Percentiles rank a stretch among this genome's conserved stretches.
Conservation (phyloP, 2,329 filamentous ascomycete species). For the Colletotrichum cordylinicola region DNA sequence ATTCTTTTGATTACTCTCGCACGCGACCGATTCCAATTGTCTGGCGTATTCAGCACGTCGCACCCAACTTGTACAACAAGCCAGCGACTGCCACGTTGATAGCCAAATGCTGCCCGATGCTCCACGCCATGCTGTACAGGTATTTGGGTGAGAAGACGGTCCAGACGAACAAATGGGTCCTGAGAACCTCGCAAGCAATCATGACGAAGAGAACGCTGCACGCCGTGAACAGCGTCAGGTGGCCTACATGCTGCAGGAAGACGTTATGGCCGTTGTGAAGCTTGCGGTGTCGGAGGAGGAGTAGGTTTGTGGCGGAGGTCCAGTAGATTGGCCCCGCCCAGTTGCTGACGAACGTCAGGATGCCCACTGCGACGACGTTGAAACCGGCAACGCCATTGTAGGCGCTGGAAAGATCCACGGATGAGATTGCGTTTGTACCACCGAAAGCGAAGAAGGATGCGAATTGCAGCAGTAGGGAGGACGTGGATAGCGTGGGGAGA, state of each 20-base stretch:
- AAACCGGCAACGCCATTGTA: constrained; percentile 92
- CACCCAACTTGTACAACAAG: constrained; percentile 60
- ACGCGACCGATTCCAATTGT: background rate
- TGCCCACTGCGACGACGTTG: constrained; percentile 79
- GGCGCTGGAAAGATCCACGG: constrained; percentile 90
- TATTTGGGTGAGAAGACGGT: constrained; percentile 98
- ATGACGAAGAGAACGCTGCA: constrained; percentile 76
- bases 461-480: constrained; percentile 79
- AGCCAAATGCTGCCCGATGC: constrained; percentile 77
- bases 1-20: background rate
- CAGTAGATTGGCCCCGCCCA: constrained; percentile 94
- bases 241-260: constrained; percentile 59
- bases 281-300: constrained; percentile 51
- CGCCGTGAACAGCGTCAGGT: constrained; percentile 75
- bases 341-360: constrained; percentile 86
- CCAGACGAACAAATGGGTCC: constrained; percentile 97
- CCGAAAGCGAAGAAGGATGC: constrained; percentile 88
- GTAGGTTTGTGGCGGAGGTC: constrained; percentile 68
- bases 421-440: constrained; percentile 92
- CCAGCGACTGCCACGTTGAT: constrained; percentile 72
- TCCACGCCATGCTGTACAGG: constrained; percentile 91
- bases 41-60: background rate
- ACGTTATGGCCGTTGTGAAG: constrained; percentile 25
- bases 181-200: constrained; percentile 82
- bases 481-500: constrained; percentile 67